These are phyloP conservation scores for Immersiporthe knoxdaviesiana DNA, from an alignment of 2,329 filamentous ascomycete genomes.

Conservation along the genomic window DNA sequence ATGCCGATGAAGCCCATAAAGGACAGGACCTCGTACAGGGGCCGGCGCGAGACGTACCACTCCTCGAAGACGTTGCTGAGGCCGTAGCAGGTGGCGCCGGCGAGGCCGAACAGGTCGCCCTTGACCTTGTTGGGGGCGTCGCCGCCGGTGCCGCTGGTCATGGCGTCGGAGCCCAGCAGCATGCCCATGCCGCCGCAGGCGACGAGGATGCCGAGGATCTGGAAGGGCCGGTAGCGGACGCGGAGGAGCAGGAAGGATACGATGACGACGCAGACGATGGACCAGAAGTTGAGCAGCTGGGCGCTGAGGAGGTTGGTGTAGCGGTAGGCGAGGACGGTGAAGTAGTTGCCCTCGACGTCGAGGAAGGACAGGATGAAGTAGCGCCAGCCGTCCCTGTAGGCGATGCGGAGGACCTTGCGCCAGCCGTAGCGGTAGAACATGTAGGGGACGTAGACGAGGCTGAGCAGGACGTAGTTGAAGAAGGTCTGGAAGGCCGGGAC, in stretches of 20 bases:
- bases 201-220: conserved; percentile 84
- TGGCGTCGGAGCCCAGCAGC: conserved; percentile 79
- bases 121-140: conserved; percentile 74
- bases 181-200: conserved; percentile 91
- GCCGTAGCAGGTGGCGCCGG: conserved; percentile 90
- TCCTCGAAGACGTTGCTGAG: conserved; percentile 91
- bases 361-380: conserved; percentile 91
- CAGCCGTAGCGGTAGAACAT: conserved; percentile 81
- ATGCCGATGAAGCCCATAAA: conserved; percentile 88
- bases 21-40: conserved; percentile 90
- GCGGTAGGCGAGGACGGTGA: conserved; percentile 90
- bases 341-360: conserved; percentile 97
- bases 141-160: conserved; percentile 75
- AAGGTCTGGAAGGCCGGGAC: conserved; percentile 96
- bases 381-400: conserved; percentile 81
- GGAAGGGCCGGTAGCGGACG: conserved; percentile 87
- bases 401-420: conserved; percentile 66
- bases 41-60: conserved; percentile 84
- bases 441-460: conserved; percentile 77
- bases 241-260: conserved; percentile 80
- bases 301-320: conserved; percentile 91
- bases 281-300: conserved; percentile 98
- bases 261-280: conserved; percentile 88
- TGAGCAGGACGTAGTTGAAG: conserved; percentile 90
- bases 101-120: conserved; percentile 88